phyloP scores from a whole-genome alignment of 768 basidiomycete genomes.

The Xanthoconium purpureum region DNA sequence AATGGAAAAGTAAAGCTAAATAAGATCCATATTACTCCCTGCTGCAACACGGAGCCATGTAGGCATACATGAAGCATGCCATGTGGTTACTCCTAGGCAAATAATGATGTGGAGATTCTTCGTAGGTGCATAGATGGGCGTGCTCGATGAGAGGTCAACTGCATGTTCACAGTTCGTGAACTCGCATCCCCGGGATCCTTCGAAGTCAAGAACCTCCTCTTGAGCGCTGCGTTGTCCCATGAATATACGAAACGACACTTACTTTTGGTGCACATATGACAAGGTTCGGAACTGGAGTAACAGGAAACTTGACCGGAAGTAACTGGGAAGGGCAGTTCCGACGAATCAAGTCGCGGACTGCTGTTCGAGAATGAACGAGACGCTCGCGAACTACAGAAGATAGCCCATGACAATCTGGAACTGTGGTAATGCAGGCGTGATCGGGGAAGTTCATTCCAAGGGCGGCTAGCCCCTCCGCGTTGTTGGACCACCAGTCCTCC shows the following conservation, averaged over 20 bases:
- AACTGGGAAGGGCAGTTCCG: slow-evolving; percentile 3
- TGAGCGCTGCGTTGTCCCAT: background rate
- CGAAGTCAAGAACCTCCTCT: background rate
- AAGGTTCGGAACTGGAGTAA: background rate
- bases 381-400: slow-evolving; percentile 9
- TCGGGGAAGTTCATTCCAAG: slow-evolving; percentile 17
- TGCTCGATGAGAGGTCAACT: background rate
- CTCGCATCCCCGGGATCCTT: background rate
- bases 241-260: background rate
- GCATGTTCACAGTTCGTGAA: background rate
- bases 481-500: slow-evolving; percentile 24
- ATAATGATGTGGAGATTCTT: background rate
- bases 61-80: no score
- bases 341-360: slow-evolving; percentile 12
- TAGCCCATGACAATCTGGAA: slow-evolving; percentile 6
- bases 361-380: slow-evolving; percentile 8
- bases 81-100: background rate
- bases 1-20: background rate
- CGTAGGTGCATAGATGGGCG: background rate
- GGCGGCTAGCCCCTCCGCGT: slow-evolving; percentile 8
- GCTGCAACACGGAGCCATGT: no score
- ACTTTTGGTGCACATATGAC: slow-evolving; percentile 1
- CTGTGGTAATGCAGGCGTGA: slow-evolving; percentile 21
- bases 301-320: slow-evolving; percentile 10
- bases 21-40: background rate